Conservation (phyloP, 1,284 basidiomycete species). For the Coriolopsis trogii region DNA sequence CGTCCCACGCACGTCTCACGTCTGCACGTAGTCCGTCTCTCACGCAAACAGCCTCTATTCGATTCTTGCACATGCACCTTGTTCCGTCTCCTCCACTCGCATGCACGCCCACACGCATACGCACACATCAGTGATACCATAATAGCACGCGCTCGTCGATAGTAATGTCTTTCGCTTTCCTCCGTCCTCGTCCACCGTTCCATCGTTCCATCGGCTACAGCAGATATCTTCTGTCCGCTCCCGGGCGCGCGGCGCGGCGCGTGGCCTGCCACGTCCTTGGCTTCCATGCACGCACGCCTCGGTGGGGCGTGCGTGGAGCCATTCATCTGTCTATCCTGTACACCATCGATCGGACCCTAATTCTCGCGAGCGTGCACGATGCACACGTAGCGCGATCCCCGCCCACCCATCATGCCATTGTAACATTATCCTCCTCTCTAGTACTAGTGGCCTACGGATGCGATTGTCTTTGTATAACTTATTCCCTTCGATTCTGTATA, state of each 20-base stretch:
- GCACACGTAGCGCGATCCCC: constrained; percentile 1
- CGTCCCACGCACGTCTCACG: too few species aligned
- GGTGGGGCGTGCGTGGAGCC: constrained; percentile 13
- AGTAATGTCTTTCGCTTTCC: constrained; percentile 10
- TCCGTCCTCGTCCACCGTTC: neutral
- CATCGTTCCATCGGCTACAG: neutral
- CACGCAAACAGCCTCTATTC: constrained; percentile 5
- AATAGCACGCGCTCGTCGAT: constrained; percentile 13
- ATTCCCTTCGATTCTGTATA: neutral
- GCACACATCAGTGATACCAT: constrained; percentile 8
- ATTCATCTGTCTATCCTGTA: constrained; percentile 9
- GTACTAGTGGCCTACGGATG: too few species aligned
- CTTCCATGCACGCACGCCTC: constrained; percentile 10
- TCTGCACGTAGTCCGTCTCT: constrained; percentile 14
- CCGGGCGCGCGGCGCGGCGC: neutral
- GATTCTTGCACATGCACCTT: constrained; percentile 16
- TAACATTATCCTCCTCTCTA: too few species aligned
- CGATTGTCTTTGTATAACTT: too few species aligned
- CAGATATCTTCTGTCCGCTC: neutral
- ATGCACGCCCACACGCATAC: constrained; percentile 5
- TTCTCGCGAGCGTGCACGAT: constrained; percentile 14
- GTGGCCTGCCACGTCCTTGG: constrained; percentile 3
- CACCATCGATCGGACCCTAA: constrained; percentile 19
- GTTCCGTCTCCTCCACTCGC: neutral
- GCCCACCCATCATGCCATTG: too few species aligned